Evolutionary conservation across 345 rosid genomes (phyloP), one percentile per base, ranked within the genome.

Genomic region (Pelargonium nanum): DNA sequence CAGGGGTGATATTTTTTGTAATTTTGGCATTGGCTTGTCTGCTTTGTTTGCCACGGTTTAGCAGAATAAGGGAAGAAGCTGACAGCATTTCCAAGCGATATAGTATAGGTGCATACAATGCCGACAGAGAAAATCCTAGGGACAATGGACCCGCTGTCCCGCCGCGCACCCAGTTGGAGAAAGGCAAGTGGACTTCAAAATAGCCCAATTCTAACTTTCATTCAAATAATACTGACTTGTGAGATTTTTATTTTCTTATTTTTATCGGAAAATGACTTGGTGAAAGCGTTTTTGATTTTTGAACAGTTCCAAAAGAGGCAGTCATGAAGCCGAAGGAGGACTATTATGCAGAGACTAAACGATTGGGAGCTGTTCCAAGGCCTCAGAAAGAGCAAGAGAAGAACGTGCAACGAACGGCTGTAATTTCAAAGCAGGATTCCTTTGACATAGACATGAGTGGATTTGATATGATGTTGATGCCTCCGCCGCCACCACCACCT

Each of bases 21-120:
- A 74, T 88, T 62, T 57, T 87, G 58, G 85, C 69, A 63, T 60
- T 89, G 58, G 94, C 59, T 30, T 34, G 81, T 26, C 61, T 75
- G 70, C 75, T 87, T 70, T 76, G 80, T 20, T 65, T 89, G 65
- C 90, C 97, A 26, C 80, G 63, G 55, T 72, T 82, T 55, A 34
- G 67, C 51, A 62, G 77, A 79, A 72, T 81, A 64, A 77, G 89
- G 77, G 77, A 79, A 62, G 83, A 72, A 45, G 67, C 67, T 53
- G 75, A 66, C 26, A 73, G 84, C 74, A 61, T 66, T 69, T 77
- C 77, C 65, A 87, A 82, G 77, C 68, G 62, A 66, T 88, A 84
- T 74, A 87, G 75, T 77, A 87, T 78, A 19, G 91, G 85, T 76
- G 88, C 75, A 55, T 76, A 80, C 62, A 79, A 70, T 75, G 94